Base-by-base conservation (phyloP, 768 basidiomycete genomes). In the Pholiota molesta region DNA sequence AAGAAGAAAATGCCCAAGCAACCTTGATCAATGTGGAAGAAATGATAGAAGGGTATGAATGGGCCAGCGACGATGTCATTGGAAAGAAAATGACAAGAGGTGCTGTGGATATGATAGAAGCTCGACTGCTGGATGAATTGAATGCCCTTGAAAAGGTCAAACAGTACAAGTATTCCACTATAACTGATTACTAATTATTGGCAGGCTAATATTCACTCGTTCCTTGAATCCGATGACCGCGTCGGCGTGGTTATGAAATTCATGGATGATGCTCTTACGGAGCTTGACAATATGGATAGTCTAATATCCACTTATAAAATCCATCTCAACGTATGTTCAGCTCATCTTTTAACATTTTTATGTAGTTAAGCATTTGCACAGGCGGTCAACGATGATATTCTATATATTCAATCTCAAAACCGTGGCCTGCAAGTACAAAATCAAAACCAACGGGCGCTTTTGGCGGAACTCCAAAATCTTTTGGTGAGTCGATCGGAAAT, bases 41-140 rank as follows among this genome's bases (percentile, higher is more conserved):
- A 73, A 96, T 99, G 94, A 81, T 99, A 26, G 97, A 99, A 69
- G 96, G 97, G 0, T 97, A 97, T 69, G 97, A 99, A 73, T 99
- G 95, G 95, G 89, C 93, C 4, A 90, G 88, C 63, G 91, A 90
- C 59, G 88, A 89, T 71, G 79, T 89, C n/a, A 79, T 90, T 47
- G 85, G 83, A 14, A 78, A 86, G 66, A 88, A 85, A 69, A 83
- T 85, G 57, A 80, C 82, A 17, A 81, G 84, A 68, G 90, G 90
- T 11, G 88, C 92, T 8, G 94, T 93, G 40, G 97, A 98, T 71
- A 82, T 96, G 66, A 95, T 99, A 63, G 95, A 99, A 75, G 90
- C 92, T 23, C 80, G 95, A 65, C 75, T 99, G 51, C 73, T 93
- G 45, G 93, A 97, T 62, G 97, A 99, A 70, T 76, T 99, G 60